Evolutionary conservation across 1,284 basidiomycete species (phyloP).

Genomic region (Gymnopus androsaceus): DNA sequence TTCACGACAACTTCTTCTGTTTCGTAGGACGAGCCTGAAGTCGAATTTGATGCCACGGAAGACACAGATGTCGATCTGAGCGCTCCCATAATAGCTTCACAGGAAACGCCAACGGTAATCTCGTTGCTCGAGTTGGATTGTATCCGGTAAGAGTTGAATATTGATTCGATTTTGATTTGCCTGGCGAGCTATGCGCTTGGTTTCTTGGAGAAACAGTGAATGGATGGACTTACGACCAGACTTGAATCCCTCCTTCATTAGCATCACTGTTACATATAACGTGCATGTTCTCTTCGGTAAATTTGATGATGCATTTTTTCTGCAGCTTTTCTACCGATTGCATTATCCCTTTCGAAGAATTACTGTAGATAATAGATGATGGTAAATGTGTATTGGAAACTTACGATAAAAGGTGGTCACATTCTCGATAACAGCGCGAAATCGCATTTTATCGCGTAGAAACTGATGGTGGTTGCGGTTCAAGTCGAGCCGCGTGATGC

Average conservation of each 20-base stretch:
- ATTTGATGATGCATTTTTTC: conserved; percentile 80
- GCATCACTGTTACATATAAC: conserved; percentile 83
- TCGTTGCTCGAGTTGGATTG: conserved; percentile 86
- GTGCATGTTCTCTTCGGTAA: conserved; percentile 75
- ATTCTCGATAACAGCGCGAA: conserved; percentile 64
- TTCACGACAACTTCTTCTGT: conserved; percentile 60
- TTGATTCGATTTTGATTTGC: conserved; percentile 64
- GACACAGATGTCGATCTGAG: conserved; percentile 55
- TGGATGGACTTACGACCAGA: conserved; percentile 81
- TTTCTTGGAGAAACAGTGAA: background rate
- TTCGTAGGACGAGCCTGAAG: conserved; percentile 4
- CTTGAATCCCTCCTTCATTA: conserved; percentile 84
- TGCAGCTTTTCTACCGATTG: conserved; percentile 83
- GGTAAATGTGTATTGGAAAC: conserved; percentile 22
- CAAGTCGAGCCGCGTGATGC: too few species aligned
- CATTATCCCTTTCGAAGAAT: conserved; percentile 58
- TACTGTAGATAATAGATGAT: conserved; percentile 3
- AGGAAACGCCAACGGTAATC: conserved; percentile 72
- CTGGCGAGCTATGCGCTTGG: conserved; percentile 30
- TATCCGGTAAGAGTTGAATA: conserved; percentile 84
- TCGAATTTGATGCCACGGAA: conserved; percentile 14
- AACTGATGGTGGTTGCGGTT: too few species aligned
- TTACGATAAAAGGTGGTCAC: conserved; percentile 61
- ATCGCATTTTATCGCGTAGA: too few species aligned
- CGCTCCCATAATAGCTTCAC: conserved; percentile 77